Conservation (phyloP, 2,329 filamentous ascomycete species). For the Pseudomassariella vexata region DNA sequence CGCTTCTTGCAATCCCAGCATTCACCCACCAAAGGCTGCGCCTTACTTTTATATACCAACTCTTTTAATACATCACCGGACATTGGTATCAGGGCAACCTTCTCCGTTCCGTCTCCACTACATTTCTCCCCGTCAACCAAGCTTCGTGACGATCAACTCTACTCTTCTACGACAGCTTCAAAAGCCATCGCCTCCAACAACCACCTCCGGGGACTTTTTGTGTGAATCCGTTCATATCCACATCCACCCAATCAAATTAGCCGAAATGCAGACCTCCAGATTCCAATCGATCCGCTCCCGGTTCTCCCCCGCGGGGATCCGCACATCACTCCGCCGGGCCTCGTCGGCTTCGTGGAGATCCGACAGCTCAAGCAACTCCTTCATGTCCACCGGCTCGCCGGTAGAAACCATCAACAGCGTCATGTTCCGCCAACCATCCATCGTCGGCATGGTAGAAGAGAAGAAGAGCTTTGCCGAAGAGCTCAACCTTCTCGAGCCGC, state of each 20-base stretch:
- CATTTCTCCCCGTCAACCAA: conserved; percentile 7
- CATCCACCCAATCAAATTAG: conserved; percentile 6
- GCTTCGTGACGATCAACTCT: conserved; percentile 1
- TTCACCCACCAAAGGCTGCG: conserved; percentile 25
- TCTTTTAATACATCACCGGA: conserved; percentile 7
- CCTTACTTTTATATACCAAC: conserved; percentile 16
- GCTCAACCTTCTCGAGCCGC: conserved; percentile 53
- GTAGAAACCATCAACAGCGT: conserved; percentile 52
- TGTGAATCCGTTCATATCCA: conserved; percentile 2
- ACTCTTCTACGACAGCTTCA: no score
- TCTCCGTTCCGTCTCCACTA: background rate
- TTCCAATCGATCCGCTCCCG: conserved; percentile 45
- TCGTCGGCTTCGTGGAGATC: conserved; percentile 38
- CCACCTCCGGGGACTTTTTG: background rate
- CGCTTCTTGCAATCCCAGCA: conserved; percentile 19
- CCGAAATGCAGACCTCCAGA: conserved; percentile 40
- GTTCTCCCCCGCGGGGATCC: conserved; percentile 43
- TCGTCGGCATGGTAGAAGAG: conserved; percentile 54
- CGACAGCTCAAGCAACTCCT: conserved; percentile 34
- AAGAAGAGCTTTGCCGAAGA: conserved; percentile 45
- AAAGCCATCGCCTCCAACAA: conserved; percentile 3
- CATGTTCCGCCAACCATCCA: conserved; percentile 51
- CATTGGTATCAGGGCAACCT: background rate
- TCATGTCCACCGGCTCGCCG: conserved; percentile 37
- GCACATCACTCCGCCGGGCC: conserved; percentile 47